Conservation (phyloP, 345 rosid species). For the Combretum micranthum region DNA sequence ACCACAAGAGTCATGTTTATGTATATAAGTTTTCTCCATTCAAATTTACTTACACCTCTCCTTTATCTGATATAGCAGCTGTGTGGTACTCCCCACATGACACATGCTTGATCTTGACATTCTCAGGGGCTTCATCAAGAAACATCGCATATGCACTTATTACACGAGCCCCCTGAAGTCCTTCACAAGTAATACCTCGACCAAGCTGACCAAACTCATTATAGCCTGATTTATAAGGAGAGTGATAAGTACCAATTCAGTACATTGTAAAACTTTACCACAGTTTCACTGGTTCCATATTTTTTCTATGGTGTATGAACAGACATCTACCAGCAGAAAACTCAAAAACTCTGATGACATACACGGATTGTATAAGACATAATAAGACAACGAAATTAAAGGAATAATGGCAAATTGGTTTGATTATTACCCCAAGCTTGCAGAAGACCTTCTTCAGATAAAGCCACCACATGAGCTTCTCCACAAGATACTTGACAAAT, state of each 20-base stretch:
- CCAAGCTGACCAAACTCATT: slow-evolving; percentile 97
- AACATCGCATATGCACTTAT: slow-evolving; percentile 73
- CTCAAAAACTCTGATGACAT: too few relatives aligned
- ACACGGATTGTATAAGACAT: too few relatives aligned
- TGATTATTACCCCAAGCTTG: slow-evolving; percentile 84
- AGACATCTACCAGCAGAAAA: too few relatives aligned
- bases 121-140: slow-evolving; percentile 96
- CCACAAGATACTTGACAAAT: slow-evolving; percentile 88
- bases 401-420: too few relatives aligned
- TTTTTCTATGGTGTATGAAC: too few relatives aligned
- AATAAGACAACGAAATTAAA: too few relatives aligned
- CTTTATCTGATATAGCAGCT: slow-evolving; percentile 78
- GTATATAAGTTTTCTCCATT: slow-evolving; percentile 37
- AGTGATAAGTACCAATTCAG: slow-evolving; percentile 5
- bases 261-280: neutral
- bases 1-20: slow-evolving; percentile 40
- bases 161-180: slow-evolving; percentile 73
- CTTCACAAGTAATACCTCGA: slow-evolving; percentile 94
- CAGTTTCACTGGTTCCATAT: too few relatives aligned
- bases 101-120: slow-evolving; percentile 73
- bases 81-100: slow-evolving; percentile 98
- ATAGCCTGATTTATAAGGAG: slow-evolving; percentile 57
- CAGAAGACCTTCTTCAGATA: slow-evolving; percentile 76
- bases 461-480: slow-evolving; percentile 84
- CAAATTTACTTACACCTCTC: slow-evolving; percentile 95